These are phyloP conservation scores for Albatrellus ellisii DNA, from an alignment of 768 basidiomycete species.

Conservation along the genomic window DNA sequence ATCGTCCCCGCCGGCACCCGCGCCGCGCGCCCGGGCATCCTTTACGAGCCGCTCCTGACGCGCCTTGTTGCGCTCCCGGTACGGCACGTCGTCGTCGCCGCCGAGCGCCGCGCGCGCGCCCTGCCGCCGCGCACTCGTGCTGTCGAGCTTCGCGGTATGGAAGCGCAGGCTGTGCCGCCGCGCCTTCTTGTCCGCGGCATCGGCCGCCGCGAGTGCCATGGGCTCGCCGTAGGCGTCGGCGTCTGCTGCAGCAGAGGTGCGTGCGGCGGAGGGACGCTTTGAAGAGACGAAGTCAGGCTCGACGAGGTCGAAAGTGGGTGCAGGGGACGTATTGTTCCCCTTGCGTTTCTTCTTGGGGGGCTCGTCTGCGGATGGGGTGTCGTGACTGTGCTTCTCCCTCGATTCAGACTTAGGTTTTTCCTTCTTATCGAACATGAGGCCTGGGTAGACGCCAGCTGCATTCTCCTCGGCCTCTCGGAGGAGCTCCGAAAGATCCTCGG, in stretches of 20 bases:
- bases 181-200: constrained; percentile 73
- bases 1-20: constrained; percentile 49
- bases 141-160: constrained; percentile 87
- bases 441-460: constrained; percentile 8
- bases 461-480: constrained; percentile 13
- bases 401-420: constrained; percentile 1
- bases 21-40: constrained; percentile 34
- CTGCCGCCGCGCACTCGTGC: constrained; percentile 59
- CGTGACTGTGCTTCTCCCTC: too few species aligned
- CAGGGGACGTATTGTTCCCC: constrained; percentile 24
- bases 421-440: constrained; percentile 16
- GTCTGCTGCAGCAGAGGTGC: constrained; percentile 13
- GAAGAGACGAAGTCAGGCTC: constrained; percentile 70
- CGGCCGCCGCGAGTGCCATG: constrained; percentile 49
- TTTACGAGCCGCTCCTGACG: constrained; percentile 41
- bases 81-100: constrained; percentile 94
- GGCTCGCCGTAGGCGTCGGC: constrained; percentile 63
- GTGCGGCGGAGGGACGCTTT: constrained; percentile 8
- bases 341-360: constrained; percentile 50
- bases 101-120: constrained; percentile 63
- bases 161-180: constrained; percentile 79
- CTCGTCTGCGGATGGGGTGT: constrained; percentile 14
- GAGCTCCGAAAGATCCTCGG: constrained; percentile 9
- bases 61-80: constrained; percentile 60
- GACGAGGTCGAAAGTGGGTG: constrained; percentile 59